Evolutionary conservation across 257 asterid species (phyloP), one percentile per base, ranked within the genome.

Genomic region (Fraxinus cuspidata): DNA sequence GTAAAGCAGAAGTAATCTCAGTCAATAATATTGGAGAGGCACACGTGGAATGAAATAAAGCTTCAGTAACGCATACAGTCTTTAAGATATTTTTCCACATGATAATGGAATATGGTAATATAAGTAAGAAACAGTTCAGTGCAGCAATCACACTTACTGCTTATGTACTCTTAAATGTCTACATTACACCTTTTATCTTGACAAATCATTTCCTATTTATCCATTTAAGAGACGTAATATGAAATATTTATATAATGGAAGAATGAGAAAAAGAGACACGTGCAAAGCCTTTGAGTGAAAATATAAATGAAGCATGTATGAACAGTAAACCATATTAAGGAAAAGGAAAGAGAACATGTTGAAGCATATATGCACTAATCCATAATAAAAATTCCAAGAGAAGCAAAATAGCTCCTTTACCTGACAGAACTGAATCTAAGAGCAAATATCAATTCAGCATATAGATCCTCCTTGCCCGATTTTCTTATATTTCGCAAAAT

Each of bases 381-480:
- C 69, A 79, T 28, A 27, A 77, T 27, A 60, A 49, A 76, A 80
- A 74, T 64, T 51, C 53, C 77, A 42, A 35, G 18, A 67, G 78
- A 70, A 72, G 72, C 44, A 44, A 31, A 71, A 72, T 71, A 71
- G 73, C 32, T 76, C 47, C 75, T 67, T 77, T 90, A 95, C 99
- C 99, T 90, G 79, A 89, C 77, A 80, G 84, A 84, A 83, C 97
- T 94, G 82, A 84, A 93, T 82, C 78, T 87, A 84, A 93, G 96
- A 83, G 91, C 88, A 77, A 87, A 83, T 67, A 88, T 87, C 87
- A 95, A 86, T 83, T 93, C 97, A 23, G 92, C 90, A 80, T 88
- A 94, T 60, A 94, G 86, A 77, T 81, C 85, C 74, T 90, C 92
- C 94, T 92, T 95, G 86, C 98, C 98, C 25, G 90, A 89, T 86